Conservation (phyloP, 2,329 filamentous ascomycete species). For the Alternaria ventricosa region DNA sequence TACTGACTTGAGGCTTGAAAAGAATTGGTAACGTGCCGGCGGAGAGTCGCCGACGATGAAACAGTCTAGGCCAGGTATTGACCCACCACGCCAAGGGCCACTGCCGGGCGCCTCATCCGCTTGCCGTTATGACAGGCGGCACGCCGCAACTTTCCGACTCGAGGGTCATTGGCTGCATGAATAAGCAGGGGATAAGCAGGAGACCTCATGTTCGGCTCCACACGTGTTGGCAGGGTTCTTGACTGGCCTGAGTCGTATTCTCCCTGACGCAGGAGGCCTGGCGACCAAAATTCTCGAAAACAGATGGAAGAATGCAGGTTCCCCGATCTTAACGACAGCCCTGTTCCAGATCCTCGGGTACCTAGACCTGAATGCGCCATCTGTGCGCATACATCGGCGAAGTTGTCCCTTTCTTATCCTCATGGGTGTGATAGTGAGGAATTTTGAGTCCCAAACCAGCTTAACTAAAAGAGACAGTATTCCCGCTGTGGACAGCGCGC, state of each 20-base stretch:
- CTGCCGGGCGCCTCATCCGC: background rate
- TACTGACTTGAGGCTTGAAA: background rate
- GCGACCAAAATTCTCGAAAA: background rate
- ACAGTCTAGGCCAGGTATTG: background rate
- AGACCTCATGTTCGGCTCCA: conserved; percentile 9
- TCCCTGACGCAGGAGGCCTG: background rate
- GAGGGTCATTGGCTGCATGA: background rate
- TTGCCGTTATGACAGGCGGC: background rate
- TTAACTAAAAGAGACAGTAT: background rate
- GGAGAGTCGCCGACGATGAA: background rate
- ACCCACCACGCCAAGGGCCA: background rate
- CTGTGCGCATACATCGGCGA: background rate
- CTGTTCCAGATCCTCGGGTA: background rate
- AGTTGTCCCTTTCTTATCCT: background rate
- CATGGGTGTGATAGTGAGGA: background rate
- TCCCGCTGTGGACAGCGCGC: background rate
- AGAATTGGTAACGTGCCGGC: background rate
- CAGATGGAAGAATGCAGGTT: background rate
- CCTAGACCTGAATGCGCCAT: background rate
- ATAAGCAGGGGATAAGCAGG: background rate
- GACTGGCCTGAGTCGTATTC: background rate
- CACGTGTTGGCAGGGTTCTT: background rate
- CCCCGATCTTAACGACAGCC: background rate
- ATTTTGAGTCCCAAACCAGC: background rate
- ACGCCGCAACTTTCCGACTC: background rate